Evolutionary conservation across 1,284 basidiomycete genomes (phyloP), one percentile per base, ranked within the genome.

Genomic region (Amylostereum chailletii): DNA sequence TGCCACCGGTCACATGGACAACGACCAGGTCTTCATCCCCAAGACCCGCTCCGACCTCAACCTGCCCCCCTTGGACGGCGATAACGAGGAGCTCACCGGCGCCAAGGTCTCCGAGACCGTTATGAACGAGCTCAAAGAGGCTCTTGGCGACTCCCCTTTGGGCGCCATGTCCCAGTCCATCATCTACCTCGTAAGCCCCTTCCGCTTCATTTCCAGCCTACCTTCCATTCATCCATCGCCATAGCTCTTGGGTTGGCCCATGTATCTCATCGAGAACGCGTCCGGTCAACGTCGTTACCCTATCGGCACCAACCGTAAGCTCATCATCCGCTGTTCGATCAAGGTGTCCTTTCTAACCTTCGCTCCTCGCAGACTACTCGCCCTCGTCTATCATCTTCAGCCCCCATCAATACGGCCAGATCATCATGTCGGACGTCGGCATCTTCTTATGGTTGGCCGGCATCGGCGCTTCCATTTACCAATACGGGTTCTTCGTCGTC

Each of bases 11-110:
- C 94, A 98, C 70, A 80, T 97, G 76, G 93, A 89, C 46, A 86
- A 95, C 58, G 95, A 99, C 62, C 94, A 99, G 66, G 96, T 98
- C 55, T 97, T 92, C 60, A 93, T 99, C 4, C 96, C 96, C 49
- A 75, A 81, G 55, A 96, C 95, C 32, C 87, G 94, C 39, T 82
- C 83, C 9, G 75, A 93, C 53, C 64, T 79, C 27, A 77, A 81
- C 30, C 67, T 91, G 34, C 81, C 82, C 37, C 60, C 77, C 31
- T 71, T 90, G 50, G 71, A 90, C 58, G 75, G 81, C n/a, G 66
- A 73, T 33, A 76, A 79, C 55, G 87, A 90, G 65, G 80, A 90
- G 60, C 61, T 81, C 33, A 67, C 74, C 41, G 92, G 92, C 42
- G 71, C 75, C 34, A 82, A 79, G 57, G 79, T 94, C 19, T 71